Evolutionary conservation across 129 eudicot genomes (phyloP).

Genomic region (Flaveria linearis): DNA sequence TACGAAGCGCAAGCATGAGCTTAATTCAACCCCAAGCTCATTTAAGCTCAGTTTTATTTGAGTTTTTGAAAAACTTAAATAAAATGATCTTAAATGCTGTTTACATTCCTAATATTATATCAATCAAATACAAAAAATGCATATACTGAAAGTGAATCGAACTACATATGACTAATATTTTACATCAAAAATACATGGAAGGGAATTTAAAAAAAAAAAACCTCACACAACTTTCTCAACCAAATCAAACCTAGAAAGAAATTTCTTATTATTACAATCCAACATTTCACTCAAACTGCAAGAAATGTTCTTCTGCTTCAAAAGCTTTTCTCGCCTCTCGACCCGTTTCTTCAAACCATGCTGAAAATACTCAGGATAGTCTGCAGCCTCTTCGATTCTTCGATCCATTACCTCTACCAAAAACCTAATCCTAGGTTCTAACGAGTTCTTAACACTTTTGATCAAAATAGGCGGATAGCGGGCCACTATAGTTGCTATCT

Average conservation of each 20-base stretch:
- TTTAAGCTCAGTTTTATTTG: too few relatives aligned
- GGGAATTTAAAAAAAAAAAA: background rate
- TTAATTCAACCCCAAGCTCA: too few relatives aligned
- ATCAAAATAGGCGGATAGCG: constrained; percentile 85
- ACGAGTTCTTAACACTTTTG: constrained; percentile 76
- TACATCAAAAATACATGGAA: constrained; percentile 26
- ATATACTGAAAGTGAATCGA: background rate
- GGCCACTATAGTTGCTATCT: constrained; percentile 67
- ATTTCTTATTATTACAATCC: constrained; percentile 81
- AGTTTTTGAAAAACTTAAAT: too few relatives aligned
- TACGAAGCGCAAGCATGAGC: too few relatives aligned
- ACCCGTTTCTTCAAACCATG: constrained; percentile 84
- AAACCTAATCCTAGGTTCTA: constrained; percentile 84
- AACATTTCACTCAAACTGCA: constrained; percentile 96
- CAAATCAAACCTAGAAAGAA: constrained; percentile 66
- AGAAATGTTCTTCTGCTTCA: constrained; percentile 54
- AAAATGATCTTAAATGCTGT: too few relatives aligned
- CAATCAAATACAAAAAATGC: background rate
- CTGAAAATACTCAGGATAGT: constrained; percentile 79
- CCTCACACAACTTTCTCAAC: constrained; percentile 47
- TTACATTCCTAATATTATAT: background rate
- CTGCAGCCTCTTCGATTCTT: constrained; percentile 65
- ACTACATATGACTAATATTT: constrained; percentile 22
- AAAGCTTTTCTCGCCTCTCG: constrained; percentile 71
- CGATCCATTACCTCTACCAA: constrained; percentile 85